phyloP scores from a whole-genome alignment of 2,329 filamentous ascomycete genomes.

The Aspergillus versicolor region DNA sequence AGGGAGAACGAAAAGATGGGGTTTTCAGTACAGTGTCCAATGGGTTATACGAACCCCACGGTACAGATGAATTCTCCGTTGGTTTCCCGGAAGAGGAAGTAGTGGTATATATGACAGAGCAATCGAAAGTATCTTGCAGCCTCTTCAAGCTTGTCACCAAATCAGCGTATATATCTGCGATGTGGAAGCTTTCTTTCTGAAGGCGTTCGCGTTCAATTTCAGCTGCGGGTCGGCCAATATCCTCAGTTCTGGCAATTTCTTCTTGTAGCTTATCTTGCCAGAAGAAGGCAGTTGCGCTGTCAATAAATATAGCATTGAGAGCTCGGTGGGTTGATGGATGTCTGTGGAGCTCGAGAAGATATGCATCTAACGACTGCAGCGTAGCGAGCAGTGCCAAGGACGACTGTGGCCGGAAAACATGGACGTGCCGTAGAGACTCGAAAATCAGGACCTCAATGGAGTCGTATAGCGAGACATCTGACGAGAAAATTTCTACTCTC shows the following conservation, averaged over 20 bases:
- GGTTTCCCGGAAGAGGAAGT: conserved; percentile 22
- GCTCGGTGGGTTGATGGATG: conserved; percentile 50
- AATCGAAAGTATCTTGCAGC: conserved; percentile 39
- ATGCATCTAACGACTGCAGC: conserved; percentile 46
- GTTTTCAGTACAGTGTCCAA: conserved; percentile 10
- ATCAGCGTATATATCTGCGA: conserved; percentile 32
- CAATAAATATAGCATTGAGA: conserved; percentile 54
- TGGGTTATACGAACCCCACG: conserved; percentile 19
- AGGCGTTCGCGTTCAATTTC: conserved; percentile 30
- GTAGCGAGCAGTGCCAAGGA: conserved; percentile 52
- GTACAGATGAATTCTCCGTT: conserved; percentile 18
- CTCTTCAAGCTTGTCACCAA: conserved; percentile 31
- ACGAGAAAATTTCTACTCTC: not conserved
- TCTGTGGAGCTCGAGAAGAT: conserved; percentile 46
- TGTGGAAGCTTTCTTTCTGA: conserved; percentile 28
- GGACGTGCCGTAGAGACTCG: conserved; percentile 54
- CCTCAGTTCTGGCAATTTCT: conserved; percentile 41
- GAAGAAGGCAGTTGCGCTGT: conserved; percentile 56
- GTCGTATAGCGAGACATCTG: not conserved
- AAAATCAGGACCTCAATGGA: conserved; percentile 30
- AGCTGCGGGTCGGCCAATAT: conserved; percentile 30
- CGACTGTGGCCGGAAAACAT: conserved; percentile 58
- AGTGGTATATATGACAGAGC: conserved; percentile 40
- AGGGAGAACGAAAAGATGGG: conserved; percentile 33
- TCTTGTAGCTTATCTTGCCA: conserved; percentile 52